Percentiles rank a stretch among this genome's conserved stretches.
phyloP scores from a whole-genome alignment of 1,139 yeast species.

The Scheffersomyces titani region DNA sequence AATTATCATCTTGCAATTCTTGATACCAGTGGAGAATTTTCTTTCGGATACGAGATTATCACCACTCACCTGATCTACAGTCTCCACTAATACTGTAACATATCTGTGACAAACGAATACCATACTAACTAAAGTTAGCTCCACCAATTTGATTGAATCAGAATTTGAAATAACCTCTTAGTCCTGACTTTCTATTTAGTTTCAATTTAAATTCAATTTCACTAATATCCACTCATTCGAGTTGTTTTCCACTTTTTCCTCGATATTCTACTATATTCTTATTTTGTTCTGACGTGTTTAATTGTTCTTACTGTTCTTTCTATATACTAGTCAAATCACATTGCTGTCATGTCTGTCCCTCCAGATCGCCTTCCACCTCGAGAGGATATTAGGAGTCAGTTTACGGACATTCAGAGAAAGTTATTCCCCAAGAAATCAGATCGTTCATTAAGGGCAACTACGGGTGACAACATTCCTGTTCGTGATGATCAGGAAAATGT shows the following conservation, averaged over 20 bases:
- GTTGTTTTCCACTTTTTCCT: too few species aligned
- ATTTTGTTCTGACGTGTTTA: background rate
- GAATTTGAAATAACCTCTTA: background rate
- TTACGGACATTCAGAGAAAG: constrained; percentile 60
- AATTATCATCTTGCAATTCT: background rate
- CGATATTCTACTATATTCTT: background rate
- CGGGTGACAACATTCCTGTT: constrained; percentile 5
- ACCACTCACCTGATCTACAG: background rate
- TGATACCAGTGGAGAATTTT: background rate
- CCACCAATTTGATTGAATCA: background rate
- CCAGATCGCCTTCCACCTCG: constrained; percentile 5
- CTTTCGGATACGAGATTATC: background rate
- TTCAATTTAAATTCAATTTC: background rate
- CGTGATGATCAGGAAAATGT: constrained; percentile 20
- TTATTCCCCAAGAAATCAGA: constrained; percentile 34
- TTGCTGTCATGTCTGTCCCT: background rate
- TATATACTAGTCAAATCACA: background rate
- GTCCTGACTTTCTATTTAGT: too few species aligned
- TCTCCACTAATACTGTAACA: background rate
- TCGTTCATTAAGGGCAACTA: constrained; percentile 6
- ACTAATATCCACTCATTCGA: background rate
- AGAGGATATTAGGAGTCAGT: constrained; percentile 57
- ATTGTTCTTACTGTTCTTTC: constrained; percentile 2
- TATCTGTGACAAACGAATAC: background rate
- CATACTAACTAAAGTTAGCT: background rate